These are phyloP conservation scores for Vigna trinervia DNA, from an alignment of 306 rosid genomes.

Conservation along the genomic window DNA sequence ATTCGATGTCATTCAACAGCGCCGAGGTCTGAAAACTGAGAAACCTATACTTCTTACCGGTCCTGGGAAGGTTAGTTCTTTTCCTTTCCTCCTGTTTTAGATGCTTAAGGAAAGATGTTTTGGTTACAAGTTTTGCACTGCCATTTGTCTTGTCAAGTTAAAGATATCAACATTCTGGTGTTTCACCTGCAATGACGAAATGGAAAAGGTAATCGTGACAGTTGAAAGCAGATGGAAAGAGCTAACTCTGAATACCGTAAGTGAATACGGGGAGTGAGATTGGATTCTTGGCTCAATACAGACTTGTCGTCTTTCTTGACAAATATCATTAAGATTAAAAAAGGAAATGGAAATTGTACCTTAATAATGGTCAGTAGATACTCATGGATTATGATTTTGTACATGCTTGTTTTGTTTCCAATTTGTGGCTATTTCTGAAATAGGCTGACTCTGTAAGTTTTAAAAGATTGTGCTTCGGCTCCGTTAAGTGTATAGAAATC, in stretches of 20 bases:
- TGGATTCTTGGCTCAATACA: no score
- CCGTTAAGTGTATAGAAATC: conserved; percentile 15
- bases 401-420: neutral
- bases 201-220: neutral
- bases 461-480: neutral
- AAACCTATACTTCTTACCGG: conserved; percentile 88
- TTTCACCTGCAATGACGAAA: neutral
- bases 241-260: no score
- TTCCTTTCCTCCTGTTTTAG: conserved; percentile 21
- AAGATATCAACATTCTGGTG: conserved; percentile 8
- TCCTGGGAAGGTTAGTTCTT: conserved; percentile 80
- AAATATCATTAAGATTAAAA: neutral
- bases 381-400: conserved; percentile 1
- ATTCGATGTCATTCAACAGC: conserved; percentile 82
- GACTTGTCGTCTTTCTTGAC: conserved; percentile 10
- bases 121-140: neutral
- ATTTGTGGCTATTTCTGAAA: conserved; percentile 5
- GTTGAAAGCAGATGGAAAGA: neutral
- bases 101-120: conserved; percentile 38
- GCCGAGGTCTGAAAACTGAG: conserved; percentile 79
- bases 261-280: no score
- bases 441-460: conserved; percentile 6
- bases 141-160: conserved; percentile 22
- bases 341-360: neutral
- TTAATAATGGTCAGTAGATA: conserved; percentile 15